Base-by-base conservation (phyloP, 352 stramenopile genomes). In the Elongisporangium undulatum region DNA sequence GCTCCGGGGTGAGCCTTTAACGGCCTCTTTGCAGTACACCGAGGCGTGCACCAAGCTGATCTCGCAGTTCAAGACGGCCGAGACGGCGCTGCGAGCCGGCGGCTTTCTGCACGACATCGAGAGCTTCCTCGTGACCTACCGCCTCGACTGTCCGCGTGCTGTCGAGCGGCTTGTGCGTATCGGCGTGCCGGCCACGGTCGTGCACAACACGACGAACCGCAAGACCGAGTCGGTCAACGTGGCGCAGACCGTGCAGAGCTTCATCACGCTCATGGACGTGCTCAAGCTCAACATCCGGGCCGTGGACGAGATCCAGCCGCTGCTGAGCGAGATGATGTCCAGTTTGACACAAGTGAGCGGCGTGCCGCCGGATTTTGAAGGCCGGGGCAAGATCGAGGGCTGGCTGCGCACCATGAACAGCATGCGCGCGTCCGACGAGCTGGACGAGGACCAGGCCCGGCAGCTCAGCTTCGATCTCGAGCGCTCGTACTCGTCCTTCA, bases 221-320 rank as follows among this genome's bases (percentile, higher is more conserved):
- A 90, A 89, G 67, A 89, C 78, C 16, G 87, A 97, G 63, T 93
- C 84, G 48, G 89, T 97, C 63, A 93, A 92, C 72, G 96, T 96
- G 26, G 94, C 96, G 4, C 95, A 99, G 71, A 98, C 95, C 20
- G 95, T 94, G 55, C 93, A 99, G 82, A 90, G 96, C 71, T 99
- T 99, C 67, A 99, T 99, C 76, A 99, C 96, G 21, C 79, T 97
- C 54, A 99, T 99, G 95, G 97, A 99, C 72, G 93, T 96, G 48
- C 89, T 99, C 50, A 98, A 98, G 69, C 83, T 99, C 49, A 97
- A 98, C 68, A 96, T 98, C 68, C 87, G 96, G 50, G 96, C 96
- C 6, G 96, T 99, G 50, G 96, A 99, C 75, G 96, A 99, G 74
- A 90, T 99, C 53, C 96, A 99, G 76, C 97, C 96, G 53, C 70